These are phyloP conservation scores for Cercospora beticola DNA, from an alignment of 2,329 filamentous ascomycete genomes.

Conservation along the genomic window DNA sequence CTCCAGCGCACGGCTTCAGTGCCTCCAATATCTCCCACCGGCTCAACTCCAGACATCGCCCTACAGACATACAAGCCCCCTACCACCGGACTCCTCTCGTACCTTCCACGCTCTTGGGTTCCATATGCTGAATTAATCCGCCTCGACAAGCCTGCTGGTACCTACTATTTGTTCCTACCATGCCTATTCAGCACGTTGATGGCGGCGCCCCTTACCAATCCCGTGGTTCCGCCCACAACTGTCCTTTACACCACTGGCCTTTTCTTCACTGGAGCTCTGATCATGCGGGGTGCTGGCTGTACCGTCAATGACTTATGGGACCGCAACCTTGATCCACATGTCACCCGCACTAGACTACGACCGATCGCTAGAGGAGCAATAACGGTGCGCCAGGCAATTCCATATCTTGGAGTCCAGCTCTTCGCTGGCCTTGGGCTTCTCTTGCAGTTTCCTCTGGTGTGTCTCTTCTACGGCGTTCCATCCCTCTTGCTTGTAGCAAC, in stretches of 20 bases:
- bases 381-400: conserved; percentile 66
- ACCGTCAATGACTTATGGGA: conserved; percentile 92
- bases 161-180: conserved; percentile 82
- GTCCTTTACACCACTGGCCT: conserved; percentile 64
- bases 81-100: conserved; percentile 67
- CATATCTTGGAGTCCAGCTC: conserved; percentile 73
- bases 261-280: conserved; percentile 72
- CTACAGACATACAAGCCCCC: conserved; percentile 61
- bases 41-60: background rate
- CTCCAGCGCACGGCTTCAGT: background rate
- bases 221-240: conserved; percentile 59
- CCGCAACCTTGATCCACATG: conserved; percentile 78
- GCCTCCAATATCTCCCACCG: background rate
- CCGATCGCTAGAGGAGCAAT: conserved; percentile 80
- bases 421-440: conserved; percentile 71
- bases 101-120: conserved; percentile 67
- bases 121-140: conserved; percentile 82
- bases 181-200: conserved; percentile 82
- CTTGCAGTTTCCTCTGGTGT: conserved; percentile 71
- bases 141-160: conserved; percentile 76
- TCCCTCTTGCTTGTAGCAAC: conserved; percentile 69
- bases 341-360: conserved; percentile 71
- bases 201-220: conserved; percentile 67
- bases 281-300: conserved; percentile 87
- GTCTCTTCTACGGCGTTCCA: conserved; percentile 75